These are phyloP conservation scores for Globisporangium solare DNA, from an alignment of 352 stramenopile genomes.

Conservation along the genomic window DNA sequence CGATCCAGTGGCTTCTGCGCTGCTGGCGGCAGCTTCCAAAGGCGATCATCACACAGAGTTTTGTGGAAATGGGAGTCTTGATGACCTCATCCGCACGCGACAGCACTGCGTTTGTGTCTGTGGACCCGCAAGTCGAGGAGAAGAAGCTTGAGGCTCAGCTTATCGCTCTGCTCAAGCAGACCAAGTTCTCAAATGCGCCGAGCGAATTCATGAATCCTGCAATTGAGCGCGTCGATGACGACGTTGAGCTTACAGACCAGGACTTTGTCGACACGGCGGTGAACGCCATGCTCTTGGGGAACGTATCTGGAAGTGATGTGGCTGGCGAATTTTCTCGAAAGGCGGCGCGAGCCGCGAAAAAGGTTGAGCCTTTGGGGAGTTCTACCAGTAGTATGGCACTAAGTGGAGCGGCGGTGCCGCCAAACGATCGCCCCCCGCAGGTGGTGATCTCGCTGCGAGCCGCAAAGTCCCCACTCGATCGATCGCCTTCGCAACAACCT, in stretches of 20 bases:
- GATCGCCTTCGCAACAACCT: not conserved
- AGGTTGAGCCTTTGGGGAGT: conserved; percentile 11
- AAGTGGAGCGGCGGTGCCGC: not conserved
- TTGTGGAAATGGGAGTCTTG: conserved; percentile 32
- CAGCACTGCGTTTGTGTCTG: not conserved
- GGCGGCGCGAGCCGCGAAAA: conserved; percentile 12
- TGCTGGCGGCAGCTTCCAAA: conserved; percentile 55
- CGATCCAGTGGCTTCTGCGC: conserved; percentile 53
- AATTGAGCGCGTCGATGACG: conserved; percentile 42
- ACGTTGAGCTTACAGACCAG: conserved; percentile 45
- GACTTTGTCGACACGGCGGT: conserved; percentile 66
- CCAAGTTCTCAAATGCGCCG: conserved; percentile 36
- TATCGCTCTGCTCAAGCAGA: conserved; percentile 35
- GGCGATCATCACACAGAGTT: conserved; percentile 42
- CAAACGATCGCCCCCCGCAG: not conserved
- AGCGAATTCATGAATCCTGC: conserved; percentile 46
- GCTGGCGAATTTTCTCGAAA: conserved; percentile 16
- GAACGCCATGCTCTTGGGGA: conserved; percentile 33
- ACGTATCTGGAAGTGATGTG: conserved; percentile 25
- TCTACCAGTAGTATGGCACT: conserved; percentile 7
- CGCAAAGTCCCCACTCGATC: not conserved
- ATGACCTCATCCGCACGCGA: not conserved
- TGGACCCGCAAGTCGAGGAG: conserved; percentile 23
- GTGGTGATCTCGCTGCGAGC: not conserved
- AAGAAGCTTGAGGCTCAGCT: conserved; percentile 61